These are phyloP conservation scores for Nannizzia gypsea DNA, from an alignment of 2,329 filamentous ascomycete species.

Conservation along the genomic window DNA sequence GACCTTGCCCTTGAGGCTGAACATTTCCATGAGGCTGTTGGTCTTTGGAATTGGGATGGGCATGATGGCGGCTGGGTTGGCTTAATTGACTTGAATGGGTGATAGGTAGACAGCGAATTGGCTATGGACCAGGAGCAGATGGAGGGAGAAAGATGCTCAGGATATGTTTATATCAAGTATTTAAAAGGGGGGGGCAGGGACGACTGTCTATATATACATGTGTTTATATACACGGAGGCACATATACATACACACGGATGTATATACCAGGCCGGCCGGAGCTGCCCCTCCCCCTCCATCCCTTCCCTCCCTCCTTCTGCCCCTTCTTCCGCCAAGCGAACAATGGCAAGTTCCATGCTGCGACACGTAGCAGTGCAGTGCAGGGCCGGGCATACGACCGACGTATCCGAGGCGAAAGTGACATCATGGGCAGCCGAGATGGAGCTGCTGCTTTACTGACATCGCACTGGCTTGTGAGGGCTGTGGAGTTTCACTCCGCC, in stretches of 20 bases:
- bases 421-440: constrained; percentile 1
- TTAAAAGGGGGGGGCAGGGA: too few relatives aligned
- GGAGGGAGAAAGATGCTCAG: background rate
- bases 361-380: background rate
- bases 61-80: constrained; percentile 13
- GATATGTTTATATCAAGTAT: background rate
- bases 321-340: background rate
- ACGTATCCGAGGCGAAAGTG: background rate
- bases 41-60: constrained; percentile 16
- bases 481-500: background rate
- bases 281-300: background rate
- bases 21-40: constrained; percentile 19
- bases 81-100: background rate
- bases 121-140: background rate
- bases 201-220: background rate
- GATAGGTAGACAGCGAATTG: background rate
- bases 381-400: background rate
- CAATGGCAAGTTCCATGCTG: background rate
- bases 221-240: background rate
- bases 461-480: background rate
- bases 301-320: background rate
- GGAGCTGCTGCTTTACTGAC: background rate
- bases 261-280: background rate
- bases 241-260: background rate
- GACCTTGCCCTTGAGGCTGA: constrained; percentile 34